phyloP scores from a whole-genome alignment of 1,284 basidiomycete species.

The Cryptococcus neoformans region DNA sequence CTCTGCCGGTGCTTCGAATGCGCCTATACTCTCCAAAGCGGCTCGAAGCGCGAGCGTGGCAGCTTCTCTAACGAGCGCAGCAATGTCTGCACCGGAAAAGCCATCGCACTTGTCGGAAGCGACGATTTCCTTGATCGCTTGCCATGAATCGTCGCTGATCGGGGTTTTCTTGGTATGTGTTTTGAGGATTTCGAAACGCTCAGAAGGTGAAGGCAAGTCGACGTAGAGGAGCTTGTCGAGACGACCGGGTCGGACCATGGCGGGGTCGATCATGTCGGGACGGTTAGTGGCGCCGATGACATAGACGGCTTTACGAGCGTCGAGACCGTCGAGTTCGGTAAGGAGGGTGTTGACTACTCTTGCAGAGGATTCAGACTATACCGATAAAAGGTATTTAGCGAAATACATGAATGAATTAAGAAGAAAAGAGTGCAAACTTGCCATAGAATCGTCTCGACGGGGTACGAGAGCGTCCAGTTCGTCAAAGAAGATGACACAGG shows the following conservation, averaged over 20 bases:
- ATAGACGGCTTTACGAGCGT: conserved; percentile 84
- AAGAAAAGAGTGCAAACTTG: conserved; percentile 51
- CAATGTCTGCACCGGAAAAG: conserved; percentile 86
- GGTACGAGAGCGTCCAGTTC: conserved; percentile 97
- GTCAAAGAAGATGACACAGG: conserved; percentile 99
- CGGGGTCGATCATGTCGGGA: conserved; percentile 99
- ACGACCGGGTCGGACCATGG: conserved; percentile 94
- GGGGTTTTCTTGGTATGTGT: conserved; percentile 72
- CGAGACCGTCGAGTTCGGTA: conserved; percentile 93
- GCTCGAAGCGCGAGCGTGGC: conserved; percentile 77
- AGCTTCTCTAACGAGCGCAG: conserved; percentile 82
- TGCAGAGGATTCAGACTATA: conserved; percentile 79
- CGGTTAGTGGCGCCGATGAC: conserved; percentile 97
- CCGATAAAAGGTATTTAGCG: conserved; percentile 47
- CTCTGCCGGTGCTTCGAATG: conserved; percentile 54
- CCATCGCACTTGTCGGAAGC: conserved; percentile 65
- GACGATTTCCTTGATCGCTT: conserved; percentile 40
- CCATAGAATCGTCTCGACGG: conserved; percentile 79
- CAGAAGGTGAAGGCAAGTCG: conserved; percentile 73
- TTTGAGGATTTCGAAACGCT: conserved; percentile 80
- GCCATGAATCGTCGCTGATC: conserved; percentile 52
- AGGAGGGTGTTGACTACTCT: conserved; percentile 97
- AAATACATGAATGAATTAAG: neutral
- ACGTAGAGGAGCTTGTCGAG: conserved; percentile 97
- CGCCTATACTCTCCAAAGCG: conserved; percentile 62